Percentiles rank a stretch among this genome's conserved stretches.
Conservation (phyloP, 495 filamentous ascomycete species). For the Elasticomyces elasticus region DNA sequence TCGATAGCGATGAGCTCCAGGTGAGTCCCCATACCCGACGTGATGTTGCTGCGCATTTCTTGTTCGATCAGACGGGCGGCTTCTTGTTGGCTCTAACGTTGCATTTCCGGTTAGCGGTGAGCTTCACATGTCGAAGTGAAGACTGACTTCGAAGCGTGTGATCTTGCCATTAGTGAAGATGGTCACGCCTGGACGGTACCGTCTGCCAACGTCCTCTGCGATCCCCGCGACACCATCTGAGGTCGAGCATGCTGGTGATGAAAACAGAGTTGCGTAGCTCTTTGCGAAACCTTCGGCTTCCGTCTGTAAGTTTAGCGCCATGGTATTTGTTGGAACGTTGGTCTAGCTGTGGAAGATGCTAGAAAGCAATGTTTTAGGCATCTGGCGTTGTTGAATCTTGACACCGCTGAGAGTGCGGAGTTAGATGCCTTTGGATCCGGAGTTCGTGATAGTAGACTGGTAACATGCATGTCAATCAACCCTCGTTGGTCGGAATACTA, state of each 20-base stretch:
- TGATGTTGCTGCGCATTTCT: constrained; percentile 13
- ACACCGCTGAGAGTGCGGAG: too few relatives aligned
- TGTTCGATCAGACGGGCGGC: constrained; percentile 7
- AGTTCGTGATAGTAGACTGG: too few relatives aligned
- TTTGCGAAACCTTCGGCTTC: constrained; percentile 8
- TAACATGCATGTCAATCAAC: too few relatives aligned
- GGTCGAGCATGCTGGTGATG: constrained; percentile 4
- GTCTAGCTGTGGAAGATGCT: too few relatives aligned
- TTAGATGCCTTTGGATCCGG: too few relatives aligned
- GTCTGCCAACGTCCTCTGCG: neutral
- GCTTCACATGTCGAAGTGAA: too few relatives aligned
- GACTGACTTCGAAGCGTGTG: constrained; percentile 2
- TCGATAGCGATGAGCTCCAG: constrained; percentile 2
- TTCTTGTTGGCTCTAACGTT: constrained; percentile 7
- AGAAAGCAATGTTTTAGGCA: too few relatives aligned
- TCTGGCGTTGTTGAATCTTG: too few relatives aligned
- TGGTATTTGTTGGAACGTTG: too few relatives aligned
- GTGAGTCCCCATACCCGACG: constrained; percentile 2
- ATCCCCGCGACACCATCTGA: neutral
- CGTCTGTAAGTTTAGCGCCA: neutral
- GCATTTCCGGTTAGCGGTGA: too few relatives aligned
- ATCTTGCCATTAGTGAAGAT: constrained; percentile 14
- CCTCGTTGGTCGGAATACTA: too few relatives aligned
- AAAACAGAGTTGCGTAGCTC: constrained; percentile 11
- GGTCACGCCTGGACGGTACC: constrained; percentile 9